Evolutionary conservation across 2,329 filamentous ascomycete species (phyloP), one percentile per base, ranked within the genome.

Genomic region (Pseudocercospora fijiensis): DNA sequence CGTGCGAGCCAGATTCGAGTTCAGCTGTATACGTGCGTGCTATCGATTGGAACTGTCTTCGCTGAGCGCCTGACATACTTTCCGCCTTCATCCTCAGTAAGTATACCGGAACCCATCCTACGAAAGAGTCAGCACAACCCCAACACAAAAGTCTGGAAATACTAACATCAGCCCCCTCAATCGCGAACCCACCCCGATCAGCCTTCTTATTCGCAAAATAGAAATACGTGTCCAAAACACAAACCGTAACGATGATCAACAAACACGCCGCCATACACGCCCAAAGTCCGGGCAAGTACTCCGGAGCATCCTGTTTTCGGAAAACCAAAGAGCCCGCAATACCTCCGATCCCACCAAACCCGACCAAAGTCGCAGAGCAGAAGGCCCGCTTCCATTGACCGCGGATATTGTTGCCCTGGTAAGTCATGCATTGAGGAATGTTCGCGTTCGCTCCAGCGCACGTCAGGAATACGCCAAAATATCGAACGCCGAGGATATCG

Each of bases 361-460:
- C 89, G 3, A 95, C 88, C 2, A 93, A 83, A 0, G 87, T 88
- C 1, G 91, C 89, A 67, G 85, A 89, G 76, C 86, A 89, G 71
- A 94, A 88, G 0, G 90, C 90, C 45, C 91, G 85, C 80, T 93
- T 95, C 90, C 90, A 95, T 77, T 94, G 90, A 0, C 91, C 91
- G 59, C 90, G 87, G 72, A 95, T 89, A 76, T 95, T 96, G 78
- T 93, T 95, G 37, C 90, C 90, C 79, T 93, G 90, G 78, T 91
- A 94, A 0, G 89, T 84, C 81, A 95, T 86, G 58, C 85, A 81
- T 1, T 86, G 82, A 0, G 91, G 90, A 11, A 93, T 83, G 73
- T 94, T 95, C 65, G 87, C 85, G 76, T 92, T 92, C 67, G 88
- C 87, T 7, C 90, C 91, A 0, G 89, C 89, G 0, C 89, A 89